Conservation (phyloP, 2,329 filamentous ascomycete species). For the Aspergillus neotritici region DNA sequence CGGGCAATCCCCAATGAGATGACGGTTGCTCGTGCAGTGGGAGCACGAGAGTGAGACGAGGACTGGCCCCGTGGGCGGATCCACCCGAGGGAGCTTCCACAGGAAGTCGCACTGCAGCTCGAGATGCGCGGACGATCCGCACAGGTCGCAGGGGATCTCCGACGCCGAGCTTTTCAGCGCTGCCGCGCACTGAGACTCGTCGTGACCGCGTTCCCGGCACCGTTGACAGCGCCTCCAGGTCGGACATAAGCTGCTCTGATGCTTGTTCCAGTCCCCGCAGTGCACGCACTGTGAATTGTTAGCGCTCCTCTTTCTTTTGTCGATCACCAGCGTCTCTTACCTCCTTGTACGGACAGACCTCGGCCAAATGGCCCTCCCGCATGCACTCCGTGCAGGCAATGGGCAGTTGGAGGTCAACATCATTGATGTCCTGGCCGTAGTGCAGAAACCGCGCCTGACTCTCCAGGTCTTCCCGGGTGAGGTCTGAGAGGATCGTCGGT, state of each 20-base stretch:
- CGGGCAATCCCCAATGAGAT: conserved; percentile 43
- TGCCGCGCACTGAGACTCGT: conserved; percentile 47
- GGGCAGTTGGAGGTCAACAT: conserved; percentile 38
- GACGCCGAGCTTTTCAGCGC: conserved; percentile 52
- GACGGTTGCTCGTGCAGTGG: conserved; percentile 38
- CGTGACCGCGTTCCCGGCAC: conserved; percentile 61
- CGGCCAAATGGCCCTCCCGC: conserved; percentile 38
- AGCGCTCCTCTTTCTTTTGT: neutral
- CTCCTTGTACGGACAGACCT: conserved; percentile 41
- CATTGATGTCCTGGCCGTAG: conserved; percentile 33
- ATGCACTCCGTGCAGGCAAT: conserved; percentile 41
- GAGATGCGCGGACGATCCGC: conserved; percentile 51
- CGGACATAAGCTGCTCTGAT: conserved; percentile 38
- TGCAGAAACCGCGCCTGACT: conserved; percentile 36
- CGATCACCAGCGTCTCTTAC: conserved; percentile 18
- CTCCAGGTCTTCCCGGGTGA: conserved; percentile 36
- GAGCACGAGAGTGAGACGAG: conserved; percentile 42
- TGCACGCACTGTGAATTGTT: conserved; percentile 32
- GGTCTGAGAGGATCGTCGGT: conserved; percentile 33
- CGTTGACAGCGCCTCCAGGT: conserved; percentile 43
- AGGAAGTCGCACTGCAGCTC: conserved; percentile 57
- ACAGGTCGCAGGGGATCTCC: conserved; percentile 57
- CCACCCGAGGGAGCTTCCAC: conserved; percentile 45
- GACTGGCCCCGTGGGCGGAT: conserved; percentile 23
- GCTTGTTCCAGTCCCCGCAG: conserved; percentile 38